These are phyloP conservation scores for Ceratobasidium theobromae DNA, from an alignment of 1,284 basidiomycete genomes.

Conservation along the genomic window DNA sequence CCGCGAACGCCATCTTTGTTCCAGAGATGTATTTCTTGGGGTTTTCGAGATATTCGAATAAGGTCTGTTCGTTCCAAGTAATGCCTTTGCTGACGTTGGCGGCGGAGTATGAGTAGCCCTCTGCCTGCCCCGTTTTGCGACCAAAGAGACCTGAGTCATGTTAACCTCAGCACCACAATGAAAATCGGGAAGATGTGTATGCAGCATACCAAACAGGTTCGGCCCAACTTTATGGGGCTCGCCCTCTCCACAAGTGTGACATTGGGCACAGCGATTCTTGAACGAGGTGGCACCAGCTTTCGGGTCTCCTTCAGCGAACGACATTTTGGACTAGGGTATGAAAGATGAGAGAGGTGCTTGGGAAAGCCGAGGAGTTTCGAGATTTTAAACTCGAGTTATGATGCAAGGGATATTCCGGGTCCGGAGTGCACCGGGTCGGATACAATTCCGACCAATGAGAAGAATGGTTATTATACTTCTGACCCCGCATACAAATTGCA, in stretches of 20 bases:
- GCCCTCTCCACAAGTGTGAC: constrained; percentile 87
- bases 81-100: constrained; percentile 97
- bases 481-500: too few relatives aligned
- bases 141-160: constrained; percentile 63
- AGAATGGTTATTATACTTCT: background rate
- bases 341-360: constrained; percentile 15
- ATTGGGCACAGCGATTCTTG: constrained; percentile 97
- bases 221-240: constrained; percentile 91
- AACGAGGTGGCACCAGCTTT: constrained; percentile 87
- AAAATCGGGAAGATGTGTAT: constrained; percentile 7
- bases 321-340: constrained; percentile 43
- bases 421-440: constrained; percentile 19
- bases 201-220: constrained; percentile 83
- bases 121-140: constrained; percentile 85
- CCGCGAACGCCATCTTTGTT: constrained; percentile 97
- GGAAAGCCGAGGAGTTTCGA: constrained; percentile 5
- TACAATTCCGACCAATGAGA: constrained; percentile 17
- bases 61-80: constrained; percentile 78
- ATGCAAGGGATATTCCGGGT: constrained; percentile 17
- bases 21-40: constrained; percentile 98
- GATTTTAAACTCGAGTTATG: constrained; percentile 24
- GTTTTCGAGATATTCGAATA: constrained; percentile 94
- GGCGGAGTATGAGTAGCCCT: constrained; percentile 89
- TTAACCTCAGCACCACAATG: constrained; percentile 22
- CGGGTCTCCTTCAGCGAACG: constrained; percentile 72